A percentile compares a stretch with the other conserved stretches of the same genome.
Conservation (phyloP, 208 protist species). For the Trypanosomatidae sp. region DNA sequence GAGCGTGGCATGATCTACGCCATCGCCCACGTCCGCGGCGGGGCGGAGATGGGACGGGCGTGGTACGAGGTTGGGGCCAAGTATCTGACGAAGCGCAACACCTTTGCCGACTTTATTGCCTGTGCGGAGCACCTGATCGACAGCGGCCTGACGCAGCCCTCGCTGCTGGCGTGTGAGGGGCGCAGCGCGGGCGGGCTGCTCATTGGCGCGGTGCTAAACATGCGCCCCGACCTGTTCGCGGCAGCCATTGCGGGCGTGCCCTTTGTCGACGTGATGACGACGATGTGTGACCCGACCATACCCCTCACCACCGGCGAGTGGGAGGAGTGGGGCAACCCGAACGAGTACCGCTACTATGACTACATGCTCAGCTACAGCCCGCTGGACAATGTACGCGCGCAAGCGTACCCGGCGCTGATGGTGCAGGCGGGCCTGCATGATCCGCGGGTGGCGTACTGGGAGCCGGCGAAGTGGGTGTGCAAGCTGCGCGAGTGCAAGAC, state of each 20-base stretch:
- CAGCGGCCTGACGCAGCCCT: conserved; percentile 33
- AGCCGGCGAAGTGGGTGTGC: conserved; percentile 83
- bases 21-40: conserved; percentile 87
- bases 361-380: conserved; percentile 93
- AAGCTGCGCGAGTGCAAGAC: conserved; percentile 78
- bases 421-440: conserved; percentile 79
- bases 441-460: conserved; percentile 88
- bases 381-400: conserved; percentile 82
- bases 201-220: conserved; percentile 88
- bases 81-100: conserved; percentile 90
- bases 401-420: conserved; percentile 76
- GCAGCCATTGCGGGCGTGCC: conserved; percentile 80
- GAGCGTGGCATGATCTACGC: conserved; percentile 87
- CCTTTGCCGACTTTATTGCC: conserved; percentile 88
- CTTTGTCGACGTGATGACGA: conserved; percentile 92
- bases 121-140: conserved; percentile 81
- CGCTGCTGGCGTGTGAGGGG: conserved; percentile 79
- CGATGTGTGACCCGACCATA: conserved; percentile 88
- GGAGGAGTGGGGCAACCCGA: conserved; percentile 94
- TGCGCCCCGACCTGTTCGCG: conserved; percentile 81
- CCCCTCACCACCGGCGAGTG: conserved; percentile 86
- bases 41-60: conserved; percentile 83
- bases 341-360: conserved; percentile 88
- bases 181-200: conserved; percentile 89
- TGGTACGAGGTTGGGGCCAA: conserved; percentile 89